phyloP scores from a whole-genome alignment of 2,329 filamentous ascomycete species.

The Ramularia endophylla region DNA sequence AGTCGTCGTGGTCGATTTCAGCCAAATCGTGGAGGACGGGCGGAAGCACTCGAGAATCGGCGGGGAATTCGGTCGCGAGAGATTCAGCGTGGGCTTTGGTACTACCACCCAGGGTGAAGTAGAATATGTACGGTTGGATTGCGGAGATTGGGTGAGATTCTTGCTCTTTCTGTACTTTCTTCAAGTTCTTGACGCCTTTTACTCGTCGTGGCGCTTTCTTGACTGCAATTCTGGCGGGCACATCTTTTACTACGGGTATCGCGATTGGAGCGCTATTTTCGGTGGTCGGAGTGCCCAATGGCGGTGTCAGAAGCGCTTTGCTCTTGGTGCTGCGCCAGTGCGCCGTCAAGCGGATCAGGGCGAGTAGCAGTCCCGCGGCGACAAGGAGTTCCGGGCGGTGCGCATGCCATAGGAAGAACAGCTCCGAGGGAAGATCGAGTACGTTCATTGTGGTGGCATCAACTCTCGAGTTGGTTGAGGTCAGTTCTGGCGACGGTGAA shows the following conservation, averaged over 20 bases:
- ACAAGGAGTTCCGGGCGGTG: slow-evolving; percentile 27
- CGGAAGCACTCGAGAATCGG: slow-evolving; percentile 41
- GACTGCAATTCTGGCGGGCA: background rate
- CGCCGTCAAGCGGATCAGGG: slow-evolving; percentile 21
- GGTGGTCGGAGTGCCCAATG: slow-evolving; percentile 16
- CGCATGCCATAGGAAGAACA: slow-evolving; percentile 28
- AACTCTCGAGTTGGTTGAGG: background rate
- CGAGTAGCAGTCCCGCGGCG: slow-evolving; percentile 25
- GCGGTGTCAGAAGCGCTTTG: slow-evolving; percentile 20
- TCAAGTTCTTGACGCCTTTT: slow-evolving; percentile 23
- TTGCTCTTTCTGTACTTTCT: slow-evolving; percentile 6
- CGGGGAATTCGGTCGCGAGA: slow-evolving; percentile 51
- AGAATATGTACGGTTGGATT: slow-evolving; percentile 75
- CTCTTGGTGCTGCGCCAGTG: slow-evolving; percentile 21
- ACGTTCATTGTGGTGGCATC: slow-evolving; percentile 14
- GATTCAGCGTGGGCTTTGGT: slow-evolving; percentile 68
- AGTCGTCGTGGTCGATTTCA: slow-evolving; percentile 88
- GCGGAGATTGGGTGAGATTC: slow-evolving; percentile 8
- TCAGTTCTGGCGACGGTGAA: too few relatives aligned
- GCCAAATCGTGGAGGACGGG: slow-evolving; percentile 71
- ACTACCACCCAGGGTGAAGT: slow-evolving; percentile 77
- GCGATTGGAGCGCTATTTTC: slow-evolving; percentile 12
- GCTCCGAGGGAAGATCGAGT: slow-evolving; percentile 23
- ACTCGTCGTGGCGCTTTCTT: slow-evolving; percentile 26
- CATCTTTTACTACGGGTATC: background rate